Conservation (phyloP, 257 asterid species). For the Salvia miltiorrhiza region DNA sequence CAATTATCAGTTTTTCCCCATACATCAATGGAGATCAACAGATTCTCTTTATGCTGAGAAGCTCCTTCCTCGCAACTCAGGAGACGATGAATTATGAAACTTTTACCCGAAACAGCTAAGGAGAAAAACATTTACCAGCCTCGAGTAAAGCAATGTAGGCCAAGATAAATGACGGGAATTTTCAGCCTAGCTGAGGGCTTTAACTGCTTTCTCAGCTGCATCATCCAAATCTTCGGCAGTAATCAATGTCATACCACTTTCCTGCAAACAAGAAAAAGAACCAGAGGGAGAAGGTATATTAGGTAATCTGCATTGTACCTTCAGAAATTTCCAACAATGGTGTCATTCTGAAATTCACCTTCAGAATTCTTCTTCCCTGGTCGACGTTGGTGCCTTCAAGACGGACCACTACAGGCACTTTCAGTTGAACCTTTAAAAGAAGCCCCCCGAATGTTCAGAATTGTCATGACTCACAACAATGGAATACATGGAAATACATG, state of each 20-base stretch:
- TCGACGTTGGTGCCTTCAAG: slow-evolving; percentile 98
- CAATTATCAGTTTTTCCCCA: slow-evolving; percentile 4
- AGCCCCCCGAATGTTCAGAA: slow-evolving; percentile 16
- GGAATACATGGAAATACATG: background rate
- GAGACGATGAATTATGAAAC: slow-evolving; percentile 5
- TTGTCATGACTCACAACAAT: background rate
- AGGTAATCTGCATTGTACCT: background rate
- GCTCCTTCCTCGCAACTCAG: slow-evolving; percentile 9
- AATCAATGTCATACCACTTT: slow-evolving; percentile 83
- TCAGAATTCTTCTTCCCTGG: slow-evolving; percentile 90
- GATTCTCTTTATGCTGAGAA: slow-evolving; percentile 21
- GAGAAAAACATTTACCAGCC: background rate
- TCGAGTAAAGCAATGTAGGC: background rate
- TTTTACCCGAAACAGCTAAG: background rate
- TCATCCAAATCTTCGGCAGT: slow-evolving; percentile 96
- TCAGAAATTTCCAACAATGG: background rate
- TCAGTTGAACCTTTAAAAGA: slow-evolving; percentile 65
- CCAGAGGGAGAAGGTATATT: background rate
- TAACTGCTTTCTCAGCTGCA: slow-evolving; percentile 94
- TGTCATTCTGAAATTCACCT: slow-evolving; percentile 42
- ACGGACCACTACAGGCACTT: slow-evolving; percentile 94
- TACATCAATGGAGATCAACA: slow-evolving; percentile 23
- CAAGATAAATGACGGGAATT: background rate
- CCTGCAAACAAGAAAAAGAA: slow-evolving; percentile 37
- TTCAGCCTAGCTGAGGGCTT: slow-evolving; percentile 42